A percentile compares a stretch with the other conserved stretches of the same genome.
phyloP scores from a whole-genome alignment of 1,284 basidiomycete genomes.

The Cystobasidiaceae sp. region DNA sequence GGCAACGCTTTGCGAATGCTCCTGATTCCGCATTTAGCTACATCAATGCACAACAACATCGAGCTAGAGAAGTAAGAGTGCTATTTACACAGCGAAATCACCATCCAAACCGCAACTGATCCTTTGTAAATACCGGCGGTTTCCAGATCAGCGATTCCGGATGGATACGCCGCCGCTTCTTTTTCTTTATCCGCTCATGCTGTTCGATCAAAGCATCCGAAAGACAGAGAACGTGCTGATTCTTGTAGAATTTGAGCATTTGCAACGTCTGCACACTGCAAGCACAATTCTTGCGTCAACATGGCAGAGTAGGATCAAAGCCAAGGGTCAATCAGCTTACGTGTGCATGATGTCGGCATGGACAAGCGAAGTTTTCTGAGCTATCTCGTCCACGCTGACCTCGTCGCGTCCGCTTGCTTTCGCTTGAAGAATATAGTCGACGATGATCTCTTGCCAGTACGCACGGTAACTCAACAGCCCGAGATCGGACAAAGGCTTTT shows the following conservation, averaged over 20 bases:
- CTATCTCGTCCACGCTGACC: conserved; percentile 93
- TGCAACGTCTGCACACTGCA: conserved; percentile 83
- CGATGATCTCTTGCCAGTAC: conserved; percentile 96
- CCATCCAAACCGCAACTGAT: conserved; percentile 26
- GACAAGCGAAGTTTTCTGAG: conserved; percentile 91
- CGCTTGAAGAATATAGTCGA: conserved; percentile 67
- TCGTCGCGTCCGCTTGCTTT: conserved; percentile 52
- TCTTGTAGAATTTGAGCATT: conserved; percentile 94
- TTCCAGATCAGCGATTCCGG: conserved; percentile 82
- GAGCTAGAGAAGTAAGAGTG: not conserved
- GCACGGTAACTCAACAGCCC: conserved; percentile 90
- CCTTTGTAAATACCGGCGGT: conserved; percentile 54
- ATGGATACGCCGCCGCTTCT: conserved; percentile 73
- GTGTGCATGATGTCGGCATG: conserved; percentile 98
- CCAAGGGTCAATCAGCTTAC: conserved; percentile 54
- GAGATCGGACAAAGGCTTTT: conserved; percentile 94
- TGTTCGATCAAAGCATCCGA: conserved; percentile 87
- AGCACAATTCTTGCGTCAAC: not conserved
- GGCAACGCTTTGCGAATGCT: too few species aligned
- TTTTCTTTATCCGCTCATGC: conserved; percentile 75
- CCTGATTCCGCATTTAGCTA: too few species aligned
- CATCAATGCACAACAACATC: not conserved
- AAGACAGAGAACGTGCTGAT: conserved; percentile 87
- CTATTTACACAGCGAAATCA: not conserved
- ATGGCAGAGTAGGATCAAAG: conserved; percentile 14